phyloP scores from a whole-genome alignment of 108 stramenopile genomes.

The Fragilaria radians region DNA sequence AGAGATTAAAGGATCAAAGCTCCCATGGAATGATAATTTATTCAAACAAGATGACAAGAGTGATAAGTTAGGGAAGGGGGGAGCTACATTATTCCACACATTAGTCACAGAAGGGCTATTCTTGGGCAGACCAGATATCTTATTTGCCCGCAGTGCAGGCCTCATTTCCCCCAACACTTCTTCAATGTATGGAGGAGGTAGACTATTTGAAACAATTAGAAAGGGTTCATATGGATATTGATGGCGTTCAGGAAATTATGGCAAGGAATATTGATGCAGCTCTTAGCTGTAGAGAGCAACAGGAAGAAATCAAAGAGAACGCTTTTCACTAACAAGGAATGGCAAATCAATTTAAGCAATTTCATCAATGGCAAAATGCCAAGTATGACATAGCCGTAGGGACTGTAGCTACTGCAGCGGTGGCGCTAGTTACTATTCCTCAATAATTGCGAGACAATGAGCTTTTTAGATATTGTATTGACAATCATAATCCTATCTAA shows the following conservation, averaged over 20 bases:
- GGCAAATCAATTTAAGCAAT: constrained; percentile 56
- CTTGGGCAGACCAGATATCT: too few relatives aligned
- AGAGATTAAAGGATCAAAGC: too few relatives aligned
- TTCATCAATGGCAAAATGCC: constrained; percentile 60
- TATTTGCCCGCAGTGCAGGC: constrained; percentile 48
- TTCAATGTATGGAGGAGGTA: constrained; percentile 61
- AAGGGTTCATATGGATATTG: constrained; percentile 36
- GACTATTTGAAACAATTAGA: constrained; percentile 31
- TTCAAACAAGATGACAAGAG: too few relatives aligned
- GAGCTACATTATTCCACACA: too few relatives aligned
- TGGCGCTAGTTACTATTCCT: constrained; percentile 48
- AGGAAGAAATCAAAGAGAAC: constrained; percentile 36
- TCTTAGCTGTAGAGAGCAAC: constrained; percentile 40
- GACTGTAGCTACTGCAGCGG: constrained; percentile 52
- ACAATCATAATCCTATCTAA: too few relatives aligned
- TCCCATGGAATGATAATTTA: too few relatives aligned
- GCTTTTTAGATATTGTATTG: too few relatives aligned
- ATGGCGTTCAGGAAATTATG: constrained; percentile 55
- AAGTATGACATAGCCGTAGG: constrained; percentile 63
- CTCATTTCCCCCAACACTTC: constrained; percentile 58
- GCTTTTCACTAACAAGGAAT: constrained; percentile 34
- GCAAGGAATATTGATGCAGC: constrained; percentile 45
- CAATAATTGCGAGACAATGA: too few relatives aligned
- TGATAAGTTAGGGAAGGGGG: too few relatives aligned
- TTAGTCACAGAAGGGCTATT: too few relatives aligned